Percentiles rank a stretch among this genome's conserved stretches.
phyloP scores from a whole-genome alignment of 106 monocot species.

The Dactylorhiza incarnata region DNA sequence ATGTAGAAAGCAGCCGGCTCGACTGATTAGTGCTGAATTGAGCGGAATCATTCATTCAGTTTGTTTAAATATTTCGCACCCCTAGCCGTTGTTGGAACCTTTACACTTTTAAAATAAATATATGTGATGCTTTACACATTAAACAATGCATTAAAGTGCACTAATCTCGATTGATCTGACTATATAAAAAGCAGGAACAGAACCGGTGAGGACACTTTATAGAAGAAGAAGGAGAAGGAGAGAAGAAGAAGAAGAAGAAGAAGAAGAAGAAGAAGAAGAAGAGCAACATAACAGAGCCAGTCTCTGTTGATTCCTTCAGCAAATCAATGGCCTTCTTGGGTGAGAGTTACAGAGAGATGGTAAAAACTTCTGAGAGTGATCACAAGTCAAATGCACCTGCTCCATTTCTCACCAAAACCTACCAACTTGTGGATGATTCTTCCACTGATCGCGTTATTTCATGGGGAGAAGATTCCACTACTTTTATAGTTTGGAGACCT shows the following conservation, averaged over 20 bases:
- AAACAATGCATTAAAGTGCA: background rate
- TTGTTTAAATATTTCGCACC: too few species aligned
- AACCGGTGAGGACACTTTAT: background rate
- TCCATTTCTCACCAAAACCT: constrained; percentile 85
- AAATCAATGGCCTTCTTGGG: constrained; percentile 49
- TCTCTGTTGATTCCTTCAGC: background rate
- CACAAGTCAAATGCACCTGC: constrained; percentile 62
- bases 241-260: too few species aligned
- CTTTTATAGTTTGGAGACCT: constrained; percentile 10
- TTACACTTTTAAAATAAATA: background rate
- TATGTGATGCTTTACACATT: background rate
- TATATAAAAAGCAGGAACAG: background rate
- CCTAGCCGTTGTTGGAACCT: background rate
- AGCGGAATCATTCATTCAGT: too few species aligned
- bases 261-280: too few species aligned
- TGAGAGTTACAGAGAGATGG: constrained; percentile 55
- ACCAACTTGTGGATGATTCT: constrained; percentile 82
- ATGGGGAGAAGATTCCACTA: constrained; percentile 6
- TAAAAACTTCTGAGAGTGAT: constrained; percentile 37
- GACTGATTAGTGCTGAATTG: too few species aligned
- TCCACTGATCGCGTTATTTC: constrained; percentile 36
- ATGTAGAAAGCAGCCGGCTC: too few species aligned
- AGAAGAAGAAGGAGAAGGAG: too few species aligned
- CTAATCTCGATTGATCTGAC: background rate
- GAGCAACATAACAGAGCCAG: too few species aligned